phyloP scores from a whole-genome alignment of 306 rosid species.

The Cucumis hystrix region DNA sequence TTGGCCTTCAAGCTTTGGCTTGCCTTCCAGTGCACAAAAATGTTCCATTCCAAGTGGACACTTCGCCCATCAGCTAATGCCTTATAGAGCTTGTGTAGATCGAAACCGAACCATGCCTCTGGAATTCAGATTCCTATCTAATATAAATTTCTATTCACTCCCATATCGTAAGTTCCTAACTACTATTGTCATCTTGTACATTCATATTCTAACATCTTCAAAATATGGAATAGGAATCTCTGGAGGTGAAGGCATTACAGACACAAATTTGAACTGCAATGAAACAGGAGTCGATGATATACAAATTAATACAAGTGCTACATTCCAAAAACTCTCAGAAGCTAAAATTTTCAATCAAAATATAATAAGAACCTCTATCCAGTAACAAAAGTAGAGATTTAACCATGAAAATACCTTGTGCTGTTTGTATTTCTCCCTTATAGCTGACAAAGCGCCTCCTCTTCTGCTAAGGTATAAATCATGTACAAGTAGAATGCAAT shows the following conservation, averaged over 20 bases:
- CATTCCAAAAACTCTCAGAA: not conserved
- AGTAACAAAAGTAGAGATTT: not conserved
- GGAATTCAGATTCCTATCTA: slow-evolving; percentile 5
- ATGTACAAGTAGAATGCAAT: slow-evolving; percentile 46
- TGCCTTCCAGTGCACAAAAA: slow-evolving; percentile 2
- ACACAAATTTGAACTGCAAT: slow-evolving; percentile 65
- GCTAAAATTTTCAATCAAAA: not conserved
- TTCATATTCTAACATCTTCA: slow-evolving; percentile 19
- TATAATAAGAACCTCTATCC: not conserved
- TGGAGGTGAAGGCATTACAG: slow-evolving; percentile 46
- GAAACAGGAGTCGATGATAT: not conserved
- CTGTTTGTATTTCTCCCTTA: slow-evolving; percentile 75
- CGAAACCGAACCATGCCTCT: not conserved
- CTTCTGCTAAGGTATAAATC: slow-evolving; percentile 67
- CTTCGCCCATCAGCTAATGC: not conserved
- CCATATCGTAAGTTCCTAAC: not conserved
- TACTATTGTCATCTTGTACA: not conserved
- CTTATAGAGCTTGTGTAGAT: not conserved
- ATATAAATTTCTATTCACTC: slow-evolving; percentile 2
- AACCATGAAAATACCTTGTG: slow-evolving; percentile 42
- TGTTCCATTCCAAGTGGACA: slow-evolving; percentile 4
- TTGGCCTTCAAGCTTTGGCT: slow-evolving; percentile 3
- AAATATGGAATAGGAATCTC: slow-evolving; percentile 54
- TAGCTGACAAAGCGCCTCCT: slow-evolving; percentile 47
- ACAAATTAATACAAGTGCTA: not conserved